Conservation (phyloP, 1,139 yeast species). For the Geotrichum macrosporum region DNA sequence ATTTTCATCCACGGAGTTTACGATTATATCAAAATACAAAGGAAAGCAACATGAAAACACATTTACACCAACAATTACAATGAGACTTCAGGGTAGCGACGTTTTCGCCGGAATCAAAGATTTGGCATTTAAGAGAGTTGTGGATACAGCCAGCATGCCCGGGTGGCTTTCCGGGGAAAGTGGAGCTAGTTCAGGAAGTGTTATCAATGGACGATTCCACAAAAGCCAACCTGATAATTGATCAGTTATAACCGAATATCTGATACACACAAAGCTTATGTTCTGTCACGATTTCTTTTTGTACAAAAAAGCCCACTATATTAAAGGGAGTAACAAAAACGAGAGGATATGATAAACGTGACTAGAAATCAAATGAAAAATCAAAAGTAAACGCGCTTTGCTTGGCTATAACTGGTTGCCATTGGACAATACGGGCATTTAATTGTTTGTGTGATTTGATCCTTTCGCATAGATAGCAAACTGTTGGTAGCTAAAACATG, state of each 20-base stretch:
- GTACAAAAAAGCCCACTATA: too few relatives aligned
- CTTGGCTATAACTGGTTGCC: constrained; percentile 33
- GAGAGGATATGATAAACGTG: background rate
- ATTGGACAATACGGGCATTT: constrained; percentile 69
- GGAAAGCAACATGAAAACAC: background rate
- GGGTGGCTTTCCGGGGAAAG: constrained; percentile 81
- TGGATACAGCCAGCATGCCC: constrained; percentile 58
- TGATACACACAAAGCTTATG: too few relatives aligned
- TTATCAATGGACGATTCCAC: constrained; percentile 45
- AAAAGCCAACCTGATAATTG: constrained; percentile 10
- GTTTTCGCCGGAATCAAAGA: constrained; percentile 78
- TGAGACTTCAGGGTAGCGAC: constrained; percentile 65
- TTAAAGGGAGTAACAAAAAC: background rate
- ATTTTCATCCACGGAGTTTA: constrained; percentile 13
- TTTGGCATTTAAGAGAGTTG: constrained; percentile 51
- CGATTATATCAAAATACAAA: constrained; percentile 9
- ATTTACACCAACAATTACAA: constrained; percentile 36
- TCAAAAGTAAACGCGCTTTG: constrained; percentile 33
- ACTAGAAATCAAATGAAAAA: constrained; percentile 1
- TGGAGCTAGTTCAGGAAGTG: constrained; percentile 47
- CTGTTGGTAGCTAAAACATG: constrained; percentile 56
- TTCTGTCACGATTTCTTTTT: too few relatives aligned
- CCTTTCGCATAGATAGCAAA: constrained; percentile 41
- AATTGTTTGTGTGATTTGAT: constrained; percentile 40
- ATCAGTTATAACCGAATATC: background rate